These are phyloP conservation scores for Colletotrichum phormii DNA, from an alignment of 2,329 filamentous ascomycete species.

Conservation along the genomic window DNA sequence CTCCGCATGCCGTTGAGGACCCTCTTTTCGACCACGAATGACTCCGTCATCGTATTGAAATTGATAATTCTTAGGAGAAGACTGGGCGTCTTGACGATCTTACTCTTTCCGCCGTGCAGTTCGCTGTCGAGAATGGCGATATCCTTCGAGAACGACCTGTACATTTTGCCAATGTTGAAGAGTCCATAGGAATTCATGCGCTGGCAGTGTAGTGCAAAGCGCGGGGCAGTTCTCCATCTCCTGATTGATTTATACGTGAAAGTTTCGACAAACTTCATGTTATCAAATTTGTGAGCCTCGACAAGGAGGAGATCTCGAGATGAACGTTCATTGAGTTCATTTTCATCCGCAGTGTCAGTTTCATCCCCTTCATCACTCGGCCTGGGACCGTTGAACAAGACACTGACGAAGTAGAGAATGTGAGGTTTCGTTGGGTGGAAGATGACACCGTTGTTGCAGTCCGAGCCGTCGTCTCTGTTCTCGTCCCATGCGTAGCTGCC, in stretches of 20 bases:
- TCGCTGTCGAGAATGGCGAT: not conserved
- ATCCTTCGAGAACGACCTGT: too few relatives aligned
- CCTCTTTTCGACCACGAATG: not conserved
- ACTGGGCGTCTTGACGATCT: not conserved
- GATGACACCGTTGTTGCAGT: not conserved
- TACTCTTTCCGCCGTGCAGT: too few relatives aligned
- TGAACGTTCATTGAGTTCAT: too few relatives aligned
- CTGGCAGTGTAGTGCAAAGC: not conserved
- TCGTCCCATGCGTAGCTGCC: not conserved
- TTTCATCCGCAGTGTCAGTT: too few relatives aligned
- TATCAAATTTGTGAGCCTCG: not conserved
- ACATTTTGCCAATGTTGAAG: not conserved
- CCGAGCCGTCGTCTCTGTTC: too few relatives aligned
- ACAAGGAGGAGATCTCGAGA: not conserved
- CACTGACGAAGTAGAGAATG: not conserved
- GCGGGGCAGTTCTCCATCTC: too few relatives aligned
- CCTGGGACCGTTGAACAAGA: not conserved
- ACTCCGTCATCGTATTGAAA: constrained; percentile 10
- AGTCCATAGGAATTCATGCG: constrained; percentile 10
- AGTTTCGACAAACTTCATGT: not conserved
- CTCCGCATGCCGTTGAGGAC: not conserved
- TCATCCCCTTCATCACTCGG: not conserved
- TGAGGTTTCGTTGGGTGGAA: constrained; percentile 12
- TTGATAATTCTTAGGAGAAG: not conserved
- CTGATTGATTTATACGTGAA: not conserved